Percentiles rank a stretch among this genome's conserved stretches.
Conservation (phyloP, 495 filamentous ascomycete species). For the Penicillium lagena region DNA sequence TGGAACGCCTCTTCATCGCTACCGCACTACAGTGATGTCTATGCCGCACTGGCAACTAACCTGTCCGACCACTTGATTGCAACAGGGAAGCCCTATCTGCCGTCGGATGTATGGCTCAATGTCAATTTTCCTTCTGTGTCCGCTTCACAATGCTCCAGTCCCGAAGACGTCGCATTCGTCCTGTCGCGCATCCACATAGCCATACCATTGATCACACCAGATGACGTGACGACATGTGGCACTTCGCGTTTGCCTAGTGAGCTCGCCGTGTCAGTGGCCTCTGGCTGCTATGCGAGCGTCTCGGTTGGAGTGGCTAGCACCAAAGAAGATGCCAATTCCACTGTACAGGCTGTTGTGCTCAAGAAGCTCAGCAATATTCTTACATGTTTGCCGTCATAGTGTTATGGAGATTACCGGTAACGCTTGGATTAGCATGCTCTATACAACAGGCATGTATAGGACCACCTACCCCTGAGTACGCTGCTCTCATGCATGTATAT, state of each 20-base stretch:
- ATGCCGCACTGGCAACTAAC: conserved; percentile 53
- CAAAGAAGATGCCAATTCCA: conserved; percentile 51
- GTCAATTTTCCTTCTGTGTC: conserved; percentile 56
- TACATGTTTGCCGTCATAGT: conserved; percentile 25
- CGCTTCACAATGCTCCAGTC: conserved; percentile 34
- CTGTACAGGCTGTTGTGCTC: conserved; percentile 49
- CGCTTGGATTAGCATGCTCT: no score
- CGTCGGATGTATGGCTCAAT: conserved; percentile 53
- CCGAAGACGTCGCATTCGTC: conserved; percentile 52
- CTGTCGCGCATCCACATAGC: conserved; percentile 52
- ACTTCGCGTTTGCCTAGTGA: conserved; percentile 52
- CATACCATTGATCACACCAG: conserved; percentile 35
- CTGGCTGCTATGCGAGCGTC: conserved; percentile 55
- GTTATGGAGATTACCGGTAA: no score
- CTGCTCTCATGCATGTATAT: no score
- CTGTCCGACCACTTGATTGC: conserved; percentile 46
- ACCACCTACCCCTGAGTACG: no score
- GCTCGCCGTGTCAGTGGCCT: conserved; percentile 33
- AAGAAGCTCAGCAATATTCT: conserved; percentile 48
- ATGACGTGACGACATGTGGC: conserved; percentile 53
- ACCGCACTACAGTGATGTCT: conserved; percentile 47
- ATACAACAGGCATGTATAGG: no score
- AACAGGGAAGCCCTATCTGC: conserved; percentile 55
- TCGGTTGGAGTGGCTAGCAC: conserved; percentile 52
- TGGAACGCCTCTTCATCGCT: conserved; percentile 38